phyloP scores from a whole-genome alignment of 768 basidiomycete species.

The Tricholoma sp. region DNA sequence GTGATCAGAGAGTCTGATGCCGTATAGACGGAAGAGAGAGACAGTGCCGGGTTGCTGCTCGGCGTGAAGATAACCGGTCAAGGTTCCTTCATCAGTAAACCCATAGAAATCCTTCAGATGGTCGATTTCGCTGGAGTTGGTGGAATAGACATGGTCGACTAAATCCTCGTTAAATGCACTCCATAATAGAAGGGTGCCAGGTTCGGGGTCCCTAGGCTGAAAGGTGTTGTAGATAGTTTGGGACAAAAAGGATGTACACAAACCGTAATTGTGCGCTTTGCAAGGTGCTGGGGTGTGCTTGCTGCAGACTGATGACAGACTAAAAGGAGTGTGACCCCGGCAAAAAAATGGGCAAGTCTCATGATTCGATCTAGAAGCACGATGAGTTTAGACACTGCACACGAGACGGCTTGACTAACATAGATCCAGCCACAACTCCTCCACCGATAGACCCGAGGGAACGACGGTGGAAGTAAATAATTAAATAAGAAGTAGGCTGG shows the following conservation, averaged over 20 bases:
- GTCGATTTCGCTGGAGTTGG: slow-evolving; percentile 14
- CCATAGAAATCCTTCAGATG: slow-evolving; percentile 18
- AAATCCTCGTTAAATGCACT: slow-evolving; percentile 17
- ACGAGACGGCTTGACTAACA: too few species aligned
- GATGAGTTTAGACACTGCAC: too few species aligned
- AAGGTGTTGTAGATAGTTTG: not conserved
- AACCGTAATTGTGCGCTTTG: not conserved
- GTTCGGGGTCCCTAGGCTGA: slow-evolving; percentile 6
- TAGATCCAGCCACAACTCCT: too few species aligned
- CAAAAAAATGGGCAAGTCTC: not conserved
- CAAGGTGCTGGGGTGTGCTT: not conserved
- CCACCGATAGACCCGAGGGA: too few species aligned
- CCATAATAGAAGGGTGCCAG: slow-evolving; percentile 14
- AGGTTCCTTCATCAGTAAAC: slow-evolving; percentile 16
- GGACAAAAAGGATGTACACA: not conserved
- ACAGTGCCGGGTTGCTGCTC: slow-evolving; percentile 11
- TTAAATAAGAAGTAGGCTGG: too few species aligned
- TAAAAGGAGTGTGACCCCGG: not conserved
- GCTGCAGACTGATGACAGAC: not conserved
- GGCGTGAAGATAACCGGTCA: slow-evolving; percentile 14
- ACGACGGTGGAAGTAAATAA: too few species aligned
- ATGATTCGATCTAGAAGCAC: not conserved
- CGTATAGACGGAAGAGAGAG: slow-evolving; percentile 17
- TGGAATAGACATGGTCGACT: slow-evolving; percentile 19
- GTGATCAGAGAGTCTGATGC: slow-evolving; percentile 15